These are phyloP conservation scores for Kondoa subrosea DNA, from an alignment of 768 basidiomycete species.

Conservation along the genomic window DNA sequence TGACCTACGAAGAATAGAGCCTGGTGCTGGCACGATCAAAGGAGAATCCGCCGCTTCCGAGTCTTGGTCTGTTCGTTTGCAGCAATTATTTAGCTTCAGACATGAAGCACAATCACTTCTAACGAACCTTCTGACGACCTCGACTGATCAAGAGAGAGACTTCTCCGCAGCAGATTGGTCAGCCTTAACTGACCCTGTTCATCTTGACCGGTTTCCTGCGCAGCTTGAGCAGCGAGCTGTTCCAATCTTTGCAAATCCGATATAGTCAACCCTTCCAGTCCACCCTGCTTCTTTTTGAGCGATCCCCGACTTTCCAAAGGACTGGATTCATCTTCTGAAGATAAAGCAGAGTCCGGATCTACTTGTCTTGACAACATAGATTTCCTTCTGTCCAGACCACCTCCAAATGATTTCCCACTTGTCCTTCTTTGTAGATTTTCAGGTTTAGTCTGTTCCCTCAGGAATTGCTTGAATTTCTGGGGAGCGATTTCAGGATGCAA, in stretches of 20 bases:
- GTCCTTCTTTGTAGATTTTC: conserved; percentile 35
- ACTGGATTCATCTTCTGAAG: conserved; percentile 49
- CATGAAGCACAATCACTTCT: neutral
- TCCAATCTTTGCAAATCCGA: conserved; percentile 87
- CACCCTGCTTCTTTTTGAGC: conserved; percentile 46
- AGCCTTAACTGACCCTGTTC: conserved; percentile 19
- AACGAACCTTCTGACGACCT: neutral
- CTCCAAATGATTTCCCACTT: conserved; percentile 24
- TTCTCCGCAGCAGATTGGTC: conserved; percentile 13
- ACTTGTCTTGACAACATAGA: conserved; percentile 90
- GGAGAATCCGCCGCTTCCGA: conserved; percentile 76
- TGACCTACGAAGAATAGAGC: conserved; percentile 73
- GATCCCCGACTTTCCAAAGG: conserved; percentile 8
- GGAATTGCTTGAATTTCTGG: conserved; percentile 81
- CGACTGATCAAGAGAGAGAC: conserved; percentile 8
- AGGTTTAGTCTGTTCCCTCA: conserved; percentile 58
- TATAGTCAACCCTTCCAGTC: conserved; percentile 62
- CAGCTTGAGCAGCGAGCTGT: conserved; percentile 43
- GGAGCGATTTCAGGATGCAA: conserved; percentile 96
- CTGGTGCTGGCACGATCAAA: conserved; percentile 68
- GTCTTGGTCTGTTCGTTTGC: conserved; percentile 30
- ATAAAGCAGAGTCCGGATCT: conserved; percentile 42
- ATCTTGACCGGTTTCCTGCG: conserved; percentile 5
- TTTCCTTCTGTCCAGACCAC: conserved; percentile 55
- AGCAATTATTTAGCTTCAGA: neutral